phyloP scores from a whole-genome alignment of 306 rosid species.

The Rubus parviflorus region DNA sequence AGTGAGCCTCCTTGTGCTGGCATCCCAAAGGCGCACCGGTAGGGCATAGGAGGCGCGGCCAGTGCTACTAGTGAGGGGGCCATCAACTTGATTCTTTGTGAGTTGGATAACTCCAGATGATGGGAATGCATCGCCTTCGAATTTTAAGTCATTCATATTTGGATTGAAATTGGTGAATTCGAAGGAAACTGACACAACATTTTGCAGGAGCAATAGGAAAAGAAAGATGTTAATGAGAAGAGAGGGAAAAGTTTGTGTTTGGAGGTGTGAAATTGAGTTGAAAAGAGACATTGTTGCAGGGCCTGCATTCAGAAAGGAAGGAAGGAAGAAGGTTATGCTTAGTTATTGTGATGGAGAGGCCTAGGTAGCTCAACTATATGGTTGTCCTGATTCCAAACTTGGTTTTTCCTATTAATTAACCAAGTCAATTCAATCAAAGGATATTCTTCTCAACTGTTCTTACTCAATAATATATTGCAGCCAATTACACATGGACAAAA shows the following conservation, averaged over 20 bases:
- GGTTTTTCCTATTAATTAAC: background rate
- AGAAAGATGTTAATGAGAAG: conserved; percentile 21
- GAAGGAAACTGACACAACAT: conserved; percentile 49
- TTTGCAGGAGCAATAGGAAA: conserved; percentile 13
- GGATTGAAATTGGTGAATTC: conserved; percentile 40
- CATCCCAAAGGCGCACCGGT: conserved; percentile 61
- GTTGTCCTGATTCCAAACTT: conserved; percentile 11
- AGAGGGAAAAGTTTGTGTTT: conserved; percentile 3
- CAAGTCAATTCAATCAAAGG: background rate
- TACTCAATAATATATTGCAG: background rate
- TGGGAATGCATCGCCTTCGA: conserved; percentile 53
- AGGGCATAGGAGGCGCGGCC: conserved; percentile 57
- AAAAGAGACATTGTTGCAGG: conserved; percentile 36
- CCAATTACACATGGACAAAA: background rate
- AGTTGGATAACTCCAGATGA: conserved; percentile 52
- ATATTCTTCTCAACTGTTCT: background rate
- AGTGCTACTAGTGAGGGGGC: conserved; percentile 36
- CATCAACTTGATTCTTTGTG: conserved; percentile 52
- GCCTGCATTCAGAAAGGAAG: conserved; percentile 6
- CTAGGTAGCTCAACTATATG: conserved; percentile 17
- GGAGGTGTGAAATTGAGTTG: conserved; percentile 12
- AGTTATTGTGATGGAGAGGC: conserved; percentile 8
- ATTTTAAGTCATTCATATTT: conserved; percentile 27
- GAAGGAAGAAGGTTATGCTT: background rate
- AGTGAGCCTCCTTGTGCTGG: conserved; percentile 38